phyloP scores from a whole-genome alignment of 805 yeast species.

The Candida quercuum region DNA sequence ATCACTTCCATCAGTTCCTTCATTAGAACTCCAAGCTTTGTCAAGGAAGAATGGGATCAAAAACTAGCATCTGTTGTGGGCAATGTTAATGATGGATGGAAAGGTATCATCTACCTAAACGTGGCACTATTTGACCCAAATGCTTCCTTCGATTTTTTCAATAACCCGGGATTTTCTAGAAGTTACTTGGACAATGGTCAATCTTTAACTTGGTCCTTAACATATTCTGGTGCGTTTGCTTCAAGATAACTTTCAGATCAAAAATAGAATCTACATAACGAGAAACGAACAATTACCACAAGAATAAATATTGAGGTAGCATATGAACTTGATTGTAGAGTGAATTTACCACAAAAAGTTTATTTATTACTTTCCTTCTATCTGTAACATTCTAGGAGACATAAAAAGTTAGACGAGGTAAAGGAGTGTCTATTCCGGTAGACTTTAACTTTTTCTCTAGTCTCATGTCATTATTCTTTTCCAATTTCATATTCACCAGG shows the following conservation, averaged over 20 bases:
- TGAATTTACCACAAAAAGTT: too few relatives aligned
- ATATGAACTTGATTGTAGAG: too few relatives aligned
- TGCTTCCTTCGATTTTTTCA: slow-evolving; percentile 56
- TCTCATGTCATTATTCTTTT: slow-evolving; percentile 2
- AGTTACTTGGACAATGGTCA: slow-evolving; percentile 75
- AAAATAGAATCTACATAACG: too few relatives aligned
- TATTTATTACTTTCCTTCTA: too few relatives aligned
- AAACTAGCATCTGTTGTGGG: slow-evolving; percentile 40
- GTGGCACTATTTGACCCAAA: slow-evolving; percentile 69
- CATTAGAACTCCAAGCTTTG: slow-evolving; percentile 49
- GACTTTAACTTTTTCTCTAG: not conserved
- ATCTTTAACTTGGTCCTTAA: slow-evolving; percentile 80
- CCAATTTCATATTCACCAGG: slow-evolving; percentile 34
- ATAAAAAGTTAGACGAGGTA: too few relatives aligned
- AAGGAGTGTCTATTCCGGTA: not conserved
- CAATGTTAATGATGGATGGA: slow-evolving; percentile 61
- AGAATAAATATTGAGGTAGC: too few relatives aligned
- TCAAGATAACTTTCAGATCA: slow-evolving; percentile 1
- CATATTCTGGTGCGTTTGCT: slow-evolving; percentile 52
- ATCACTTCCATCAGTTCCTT: slow-evolving; percentile 63
- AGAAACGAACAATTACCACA: too few relatives aligned
- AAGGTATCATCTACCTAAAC: slow-evolving; percentile 66
- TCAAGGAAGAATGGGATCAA: slow-evolving; percentile 58
- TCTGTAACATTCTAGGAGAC: too few relatives aligned
- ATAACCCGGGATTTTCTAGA: slow-evolving; percentile 46